Percentiles rank a stretch among this genome's conserved stretches.
Conservation (phyloP, 345 rosid species). For the Boechera divaricarpa region DNA sequence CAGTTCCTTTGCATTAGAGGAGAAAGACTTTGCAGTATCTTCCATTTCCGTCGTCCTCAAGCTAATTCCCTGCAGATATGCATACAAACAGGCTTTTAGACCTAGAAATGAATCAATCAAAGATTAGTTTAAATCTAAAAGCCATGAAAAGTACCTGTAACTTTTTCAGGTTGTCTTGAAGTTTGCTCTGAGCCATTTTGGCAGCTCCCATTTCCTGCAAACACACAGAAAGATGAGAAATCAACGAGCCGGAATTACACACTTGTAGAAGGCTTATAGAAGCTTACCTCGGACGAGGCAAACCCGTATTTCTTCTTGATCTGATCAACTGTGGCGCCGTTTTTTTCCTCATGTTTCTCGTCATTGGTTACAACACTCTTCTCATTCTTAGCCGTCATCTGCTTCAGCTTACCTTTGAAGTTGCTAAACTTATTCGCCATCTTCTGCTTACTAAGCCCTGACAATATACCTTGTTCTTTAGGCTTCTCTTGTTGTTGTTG, state of each 20-base stretch:
- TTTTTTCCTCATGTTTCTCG: constrained; percentile 64
- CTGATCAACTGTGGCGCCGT: constrained; percentile 64
- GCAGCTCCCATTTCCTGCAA: constrained; percentile 76
- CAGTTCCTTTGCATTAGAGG: constrained; percentile 80
- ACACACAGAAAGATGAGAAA: constrained; percentile 2
- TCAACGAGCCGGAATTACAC: neutral
- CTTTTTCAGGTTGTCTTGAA: constrained; percentile 71
- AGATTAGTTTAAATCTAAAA: neutral
- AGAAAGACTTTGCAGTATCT: constrained; percentile 84
- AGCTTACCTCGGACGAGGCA: constrained; percentile 65
- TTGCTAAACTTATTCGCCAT: constrained; percentile 70
- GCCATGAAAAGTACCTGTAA: constrained; percentile 61
- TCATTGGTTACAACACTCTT: constrained; percentile 57
- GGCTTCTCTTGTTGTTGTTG: constrained; percentile 54
- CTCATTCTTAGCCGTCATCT: constrained; percentile 71
- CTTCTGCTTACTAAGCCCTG: constrained; percentile 71
- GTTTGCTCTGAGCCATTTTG: constrained; percentile 82
- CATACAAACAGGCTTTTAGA: too few relatives aligned
- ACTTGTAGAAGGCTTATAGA: neutral
- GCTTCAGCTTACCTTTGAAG: constrained; percentile 74
- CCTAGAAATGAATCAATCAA: neutral
- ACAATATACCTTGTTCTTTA: constrained; percentile 68
- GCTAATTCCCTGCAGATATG: constrained; percentile 67
- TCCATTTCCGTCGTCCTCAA: constrained; percentile 77
- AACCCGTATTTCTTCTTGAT: constrained; percentile 93